Evolutionary conservation across 2,329 filamentous ascomycete species (phyloP), one percentile per base, ranked within the genome.

Genomic region (Diplodia sapinea): DNA sequence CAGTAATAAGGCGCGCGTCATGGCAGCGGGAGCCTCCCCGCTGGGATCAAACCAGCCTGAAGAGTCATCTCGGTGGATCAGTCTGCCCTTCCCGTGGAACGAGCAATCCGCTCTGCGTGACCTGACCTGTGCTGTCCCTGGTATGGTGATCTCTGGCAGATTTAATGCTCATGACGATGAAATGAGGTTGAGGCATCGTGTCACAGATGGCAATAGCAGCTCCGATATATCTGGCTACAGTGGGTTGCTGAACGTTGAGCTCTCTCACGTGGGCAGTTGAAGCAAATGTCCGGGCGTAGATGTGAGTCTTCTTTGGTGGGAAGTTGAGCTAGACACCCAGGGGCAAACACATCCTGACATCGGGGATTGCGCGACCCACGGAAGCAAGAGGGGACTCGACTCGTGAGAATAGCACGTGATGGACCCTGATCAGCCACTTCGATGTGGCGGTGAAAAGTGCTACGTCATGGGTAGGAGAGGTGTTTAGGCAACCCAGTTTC

Each of bases 401-500:
- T 38, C 47, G 29, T 62, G 43, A 62, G 11, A 15, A 56, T 8
- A 17, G 51, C 31, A 29, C 33, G n/a, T 20, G 20, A 23, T 33
- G 17, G 59, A 63, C 59, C 59, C 59, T 63, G 59, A 20, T 47
- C 43, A 31, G 57, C 59, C 59, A 63, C 59, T 31, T 38, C 52
- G 15, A 33, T 63, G 59, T 51, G 59, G 59, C 59, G 59, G 59
- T 51, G 59, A 51, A 38, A 20, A 29, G 9, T 20, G 57, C 20
- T 49, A 63, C 59, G 59, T 63, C 59, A 63, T 63, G 40, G 31
- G 26, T 23, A 61, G 40, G 13, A 11, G 57, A 50, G 40, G 43
- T 49, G 57, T 63, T 47, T 40, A 63, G 43, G 47, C 59, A 63
- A 20, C 59, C 59, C 59, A n/a, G 59, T 63, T 63, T 29, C 59